Evolutionary conservation across 2,329 filamentous ascomycete genomes (phyloP).

Genomic region (Thielaviopsis populi): DNA sequence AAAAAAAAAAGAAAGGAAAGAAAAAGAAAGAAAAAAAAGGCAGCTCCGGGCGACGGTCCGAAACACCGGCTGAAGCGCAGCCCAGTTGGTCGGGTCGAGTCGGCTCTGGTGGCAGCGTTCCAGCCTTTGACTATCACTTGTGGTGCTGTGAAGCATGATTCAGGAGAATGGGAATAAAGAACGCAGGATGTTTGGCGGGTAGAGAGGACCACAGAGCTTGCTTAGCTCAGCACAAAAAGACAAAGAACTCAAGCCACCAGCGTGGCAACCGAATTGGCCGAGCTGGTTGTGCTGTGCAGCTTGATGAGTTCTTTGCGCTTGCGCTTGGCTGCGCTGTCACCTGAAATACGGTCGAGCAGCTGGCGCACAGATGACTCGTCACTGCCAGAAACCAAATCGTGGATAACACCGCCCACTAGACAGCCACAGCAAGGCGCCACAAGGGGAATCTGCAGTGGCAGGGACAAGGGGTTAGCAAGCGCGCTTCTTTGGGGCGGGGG

Average conservation of each 20-base stretch:
- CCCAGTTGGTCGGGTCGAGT: no score
- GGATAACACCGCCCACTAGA: conserved; percentile 48
- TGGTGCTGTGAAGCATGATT: no score
- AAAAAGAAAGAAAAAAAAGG: not conserved
- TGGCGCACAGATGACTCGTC: conserved; percentile 57
- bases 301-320: conserved; percentile 2
- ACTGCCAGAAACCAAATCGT: conserved; percentile 54
- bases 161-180: not conserved
- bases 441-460: conserved; percentile 40
- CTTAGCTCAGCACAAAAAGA: not conserved
- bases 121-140: no score
- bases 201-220: not conserved
- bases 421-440: conserved; percentile 54
- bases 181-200: not conserved
- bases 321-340: conserved; percentile 8
- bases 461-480: conserved; percentile 1
- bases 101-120: no score
- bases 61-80: no score
- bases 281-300: conserved; percentile 10
- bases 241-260: conserved; percentile 9
- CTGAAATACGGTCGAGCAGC: conserved; percentile 21
- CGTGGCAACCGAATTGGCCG: conserved; percentile 13
- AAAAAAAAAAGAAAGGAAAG: not conserved
- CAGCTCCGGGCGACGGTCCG: no score
- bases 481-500: not conserved